Conservation (phyloP, 1,284 basidiomycete species). For the Apiotrichum veenhuisii region DNA sequence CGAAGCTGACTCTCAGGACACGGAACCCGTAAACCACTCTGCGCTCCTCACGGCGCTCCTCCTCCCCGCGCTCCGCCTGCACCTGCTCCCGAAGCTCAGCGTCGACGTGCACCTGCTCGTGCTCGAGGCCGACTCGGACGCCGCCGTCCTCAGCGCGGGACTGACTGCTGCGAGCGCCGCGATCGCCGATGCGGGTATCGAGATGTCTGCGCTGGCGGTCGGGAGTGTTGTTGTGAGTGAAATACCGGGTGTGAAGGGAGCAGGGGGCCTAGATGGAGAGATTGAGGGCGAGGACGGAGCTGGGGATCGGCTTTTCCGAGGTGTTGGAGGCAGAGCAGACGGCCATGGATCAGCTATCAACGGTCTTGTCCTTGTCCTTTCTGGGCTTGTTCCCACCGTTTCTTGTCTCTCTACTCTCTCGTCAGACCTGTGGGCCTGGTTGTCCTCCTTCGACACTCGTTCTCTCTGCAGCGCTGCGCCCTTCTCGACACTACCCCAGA, state of each 20-base stretch:
- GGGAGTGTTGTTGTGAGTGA: conserved; percentile 32
- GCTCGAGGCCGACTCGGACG: conserved; percentile 83
- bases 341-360: too few relatives aligned
- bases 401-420: too few relatives aligned
- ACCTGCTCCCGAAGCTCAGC: conserved; percentile 86
- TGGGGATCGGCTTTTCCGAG: too few relatives aligned
- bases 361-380: too few relatives aligned
- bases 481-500: too few relatives aligned
- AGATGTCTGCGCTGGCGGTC: conserved; percentile 44
- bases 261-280: too few relatives aligned
- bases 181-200: conserved; percentile 54
- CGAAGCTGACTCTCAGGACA: conserved; percentile 64
- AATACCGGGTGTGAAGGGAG: too few relatives aligned
- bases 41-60: conserved; percentile 82
- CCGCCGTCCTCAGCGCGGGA: conserved; percentile 77
- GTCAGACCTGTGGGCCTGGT: too few relatives aligned
- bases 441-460: too few relatives aligned
- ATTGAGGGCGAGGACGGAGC: neutral
- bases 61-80: conserved; percentile 76
- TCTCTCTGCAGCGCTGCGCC: too few relatives aligned
- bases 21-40: conserved; percentile 81
- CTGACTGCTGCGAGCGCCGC: conserved; percentile 85
- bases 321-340: too few relatives aligned
- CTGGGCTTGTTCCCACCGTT: too few relatives aligned
- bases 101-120: conserved; percentile 89